Conservation (phyloP, 2,329 filamentous ascomycete species). For the Myotisia sp. region DNA sequence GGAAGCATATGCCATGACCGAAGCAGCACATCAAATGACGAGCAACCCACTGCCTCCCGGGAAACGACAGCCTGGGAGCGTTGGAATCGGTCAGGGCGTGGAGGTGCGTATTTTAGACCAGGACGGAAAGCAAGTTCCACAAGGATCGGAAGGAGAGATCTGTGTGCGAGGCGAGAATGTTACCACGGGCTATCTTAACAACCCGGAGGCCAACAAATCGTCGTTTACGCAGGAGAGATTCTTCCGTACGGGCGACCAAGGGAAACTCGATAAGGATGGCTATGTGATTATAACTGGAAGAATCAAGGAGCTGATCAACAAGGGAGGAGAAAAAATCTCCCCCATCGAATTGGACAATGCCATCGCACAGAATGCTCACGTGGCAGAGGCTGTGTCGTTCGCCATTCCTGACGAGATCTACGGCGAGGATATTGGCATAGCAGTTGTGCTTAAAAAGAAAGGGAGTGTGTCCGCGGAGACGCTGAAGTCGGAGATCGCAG, state of each 20-base stretch:
- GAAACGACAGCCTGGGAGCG: slow-evolving; percentile 65
- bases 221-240: slow-evolving; percentile 63
- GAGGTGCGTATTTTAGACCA: slow-evolving; percentile 64
- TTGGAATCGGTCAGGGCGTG: slow-evolving; percentile 71
- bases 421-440: slow-evolving; percentile 66
- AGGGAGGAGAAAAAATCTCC: slow-evolving; percentile 78
- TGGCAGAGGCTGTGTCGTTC: slow-evolving; percentile 70
- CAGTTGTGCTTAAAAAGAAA: slow-evolving; percentile 57
- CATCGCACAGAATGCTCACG: slow-evolving; percentile 55
- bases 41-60: slow-evolving; percentile 53
- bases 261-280: slow-evolving; percentile 62
- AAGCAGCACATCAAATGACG: slow-evolving; percentile 48
- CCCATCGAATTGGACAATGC: slow-evolving; percentile 80
- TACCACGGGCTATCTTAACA: slow-evolving; percentile 75
- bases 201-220: slow-evolving; percentile 57
- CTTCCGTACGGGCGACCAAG: slow-evolving; percentile 81
- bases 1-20: slow-evolving; percentile 87
- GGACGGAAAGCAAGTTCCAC: slow-evolving; percentile 51
- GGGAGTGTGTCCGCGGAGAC: slow-evolving; percentile 43
- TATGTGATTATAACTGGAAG: slow-evolving; percentile 79
- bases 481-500: slow-evolving; percentile 53
- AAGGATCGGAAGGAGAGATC: slow-evolving; percentile 64
- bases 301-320: slow-evolving; percentile 85
- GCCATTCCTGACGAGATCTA: slow-evolving; percentile 70
- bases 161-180: slow-evolving; percentile 72